Evolutionary conservation across 1,284 basidiomycete genomes (phyloP), one percentile per base, ranked within the genome.

Genomic region (Ganoderma lingzhi): DNA sequence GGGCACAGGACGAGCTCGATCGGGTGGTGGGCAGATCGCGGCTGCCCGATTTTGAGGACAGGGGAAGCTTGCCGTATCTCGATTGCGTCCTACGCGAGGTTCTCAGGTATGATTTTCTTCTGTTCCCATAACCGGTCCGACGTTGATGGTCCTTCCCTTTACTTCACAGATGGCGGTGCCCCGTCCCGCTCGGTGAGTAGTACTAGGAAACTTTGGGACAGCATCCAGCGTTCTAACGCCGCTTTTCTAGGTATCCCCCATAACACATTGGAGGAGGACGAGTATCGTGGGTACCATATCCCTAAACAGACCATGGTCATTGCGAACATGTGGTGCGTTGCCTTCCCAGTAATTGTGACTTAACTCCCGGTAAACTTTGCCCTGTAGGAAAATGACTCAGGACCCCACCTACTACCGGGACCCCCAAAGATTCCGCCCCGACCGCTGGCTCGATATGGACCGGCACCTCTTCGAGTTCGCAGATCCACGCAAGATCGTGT

Each of bases 1-100:
- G 85, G 76, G 85, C 84, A 2, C 87, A 88, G 73, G 80, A 79
- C 23, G 89, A 90, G 77, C 83, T 90, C 55, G 88, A 90, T 75
- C 68, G 72, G 42, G 84, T 88, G 4, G 78, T 87, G 65, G 87
- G 87, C 28, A 74, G 62, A 39, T 78, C 82, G 59, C 80, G 85
- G 23, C 80, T 89, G 39, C 86, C 86, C 19, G 83, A 77, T 51
- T 75, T 85, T 56, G 81, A 84, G 19, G 88, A 89, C 77, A 79
- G 84, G 65, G 78, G 80, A n/a, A 82, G 82, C 61, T 81, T 90
- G 65, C 85, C 86, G 55, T 91, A 90, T 79, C 80, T 88, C 56
- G 83, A 86, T 61, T 84, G 82, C 67, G 77, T 88, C 3, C 65
- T 88, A 45, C 84, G 84, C 71, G 87, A 88, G 77, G 79, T 84